These are phyloP conservation scores for Lanmaoa pseudosensibilis DNA, from an alignment of 768 basidiomycete genomes.

Conservation along the genomic window DNA sequence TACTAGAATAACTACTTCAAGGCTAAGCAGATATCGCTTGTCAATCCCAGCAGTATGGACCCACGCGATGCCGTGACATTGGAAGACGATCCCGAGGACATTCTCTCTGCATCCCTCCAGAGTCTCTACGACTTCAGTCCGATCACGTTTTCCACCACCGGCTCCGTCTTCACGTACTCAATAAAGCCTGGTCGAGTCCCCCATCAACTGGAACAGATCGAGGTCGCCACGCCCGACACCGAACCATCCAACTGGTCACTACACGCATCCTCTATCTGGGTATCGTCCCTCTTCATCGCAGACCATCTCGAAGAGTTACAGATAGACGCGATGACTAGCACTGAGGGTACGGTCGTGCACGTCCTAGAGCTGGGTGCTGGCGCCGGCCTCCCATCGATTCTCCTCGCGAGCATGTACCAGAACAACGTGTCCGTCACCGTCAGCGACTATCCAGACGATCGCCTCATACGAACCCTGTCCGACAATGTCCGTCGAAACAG, in stretches of 20 bases:
- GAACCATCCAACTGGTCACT: conserved; percentile 68
- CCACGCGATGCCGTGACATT: not conserved
- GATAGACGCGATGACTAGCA: conserved; percentile 31
- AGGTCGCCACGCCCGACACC: conserved; percentile 63
- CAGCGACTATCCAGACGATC: conserved; percentile 73
- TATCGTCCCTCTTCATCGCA: conserved; percentile 63
- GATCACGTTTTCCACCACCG: conserved; percentile 57
- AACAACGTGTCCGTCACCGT: conserved; percentile 44
- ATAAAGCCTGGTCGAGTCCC: conserved; percentile 18
- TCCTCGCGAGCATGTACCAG: conserved; percentile 52
- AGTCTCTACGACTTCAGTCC: conserved; percentile 62
- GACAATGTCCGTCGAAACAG: conserved; percentile 56
- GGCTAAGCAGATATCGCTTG: not conserved
- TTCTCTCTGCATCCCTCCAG: conserved; percentile 64
- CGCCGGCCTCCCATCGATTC: conserved; percentile 71
- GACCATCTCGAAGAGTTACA: conserved; percentile 56
- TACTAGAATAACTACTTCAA: no score
- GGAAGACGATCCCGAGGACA: conserved; percentile 55
- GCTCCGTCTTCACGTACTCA: conserved; percentile 51
- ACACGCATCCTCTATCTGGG: conserved; percentile 79
- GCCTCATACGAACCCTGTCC: conserved; percentile 55
- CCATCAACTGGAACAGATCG: conserved; percentile 32
- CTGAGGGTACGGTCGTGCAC: conserved; percentile 21
- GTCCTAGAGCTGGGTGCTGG: conserved; percentile 77
- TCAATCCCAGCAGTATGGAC: not conserved